Evolutionary conservation across 345 rosid genomes (phyloP).

Genomic region (Boechera retrofracta): DNA sequence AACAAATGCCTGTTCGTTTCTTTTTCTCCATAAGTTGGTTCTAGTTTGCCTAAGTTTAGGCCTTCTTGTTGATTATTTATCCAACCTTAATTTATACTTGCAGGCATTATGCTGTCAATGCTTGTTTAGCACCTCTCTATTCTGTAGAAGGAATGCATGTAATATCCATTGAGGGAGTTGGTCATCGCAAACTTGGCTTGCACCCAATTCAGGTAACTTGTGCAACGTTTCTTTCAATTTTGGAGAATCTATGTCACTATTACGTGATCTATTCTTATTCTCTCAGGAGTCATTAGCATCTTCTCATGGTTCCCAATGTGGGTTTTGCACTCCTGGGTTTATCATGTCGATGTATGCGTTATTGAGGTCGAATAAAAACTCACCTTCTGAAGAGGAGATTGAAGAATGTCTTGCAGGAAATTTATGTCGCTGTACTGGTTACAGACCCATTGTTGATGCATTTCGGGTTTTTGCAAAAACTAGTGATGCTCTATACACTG

Average conservation of each 20-base stretch:
- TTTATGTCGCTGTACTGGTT: conserved; percentile 95
- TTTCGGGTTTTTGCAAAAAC: conserved; percentile 91
- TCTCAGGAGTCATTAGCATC: conserved; percentile 78
- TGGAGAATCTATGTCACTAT: conserved; percentile 7
- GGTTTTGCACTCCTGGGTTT: conserved; percentile 99
- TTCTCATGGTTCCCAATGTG: conserved; percentile 96
- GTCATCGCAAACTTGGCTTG: conserved; percentile 68
- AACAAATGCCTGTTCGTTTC: conserved; percentile 15
- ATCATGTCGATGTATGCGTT: conserved; percentile 92
- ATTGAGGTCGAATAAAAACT: conserved; percentile 68
- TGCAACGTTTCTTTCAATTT: conserved; percentile 26
- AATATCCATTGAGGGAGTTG: conserved; percentile 90
- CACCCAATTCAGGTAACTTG: conserved; percentile 79
- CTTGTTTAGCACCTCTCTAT: conserved; percentile 91
- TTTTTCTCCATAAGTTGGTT: background rate
- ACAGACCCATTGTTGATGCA: conserved; percentile 91
- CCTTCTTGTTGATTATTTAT: conserved; percentile 16
- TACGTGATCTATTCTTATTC: conserved; percentile 4
- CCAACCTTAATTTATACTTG: conserved; percentile 12
- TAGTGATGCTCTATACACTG: conserved; percentile 63
- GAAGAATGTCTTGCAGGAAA: conserved; percentile 97
- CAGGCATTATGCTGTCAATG: conserved; percentile 93
- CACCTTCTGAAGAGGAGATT: conserved; percentile 81
- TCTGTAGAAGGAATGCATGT: conserved; percentile 95
- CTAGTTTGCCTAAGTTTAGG: background rate